Evolutionary conservation across 2,329 filamentous ascomycete genomes (phyloP).

Genomic region (Atkinsonella texensis): DNA sequence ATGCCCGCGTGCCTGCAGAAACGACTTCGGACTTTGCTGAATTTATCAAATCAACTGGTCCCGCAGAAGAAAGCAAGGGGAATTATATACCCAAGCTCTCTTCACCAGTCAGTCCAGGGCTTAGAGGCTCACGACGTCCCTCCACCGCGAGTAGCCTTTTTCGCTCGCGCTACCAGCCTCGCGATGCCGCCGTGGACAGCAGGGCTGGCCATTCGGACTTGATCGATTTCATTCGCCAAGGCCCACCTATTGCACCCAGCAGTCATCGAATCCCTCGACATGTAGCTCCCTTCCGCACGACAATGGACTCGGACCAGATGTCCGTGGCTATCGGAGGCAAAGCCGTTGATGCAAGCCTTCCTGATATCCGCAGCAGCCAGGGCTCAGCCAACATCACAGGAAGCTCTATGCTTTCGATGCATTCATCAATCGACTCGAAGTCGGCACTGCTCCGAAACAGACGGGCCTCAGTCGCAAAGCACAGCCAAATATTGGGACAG

Average conservation of each 20-base stretch:
- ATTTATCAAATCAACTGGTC: conserved; percentile 78
- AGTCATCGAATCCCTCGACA: conserved; percentile 65
- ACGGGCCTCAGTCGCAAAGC: conserved; percentile 11
- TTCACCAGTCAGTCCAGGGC: conserved; percentile 19
- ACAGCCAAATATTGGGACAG: conserved; percentile 31
- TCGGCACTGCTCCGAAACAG: conserved; percentile 51
- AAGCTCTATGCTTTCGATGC: conserved; percentile 40
- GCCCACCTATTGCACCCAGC: conserved; percentile 50
- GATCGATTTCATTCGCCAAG: conserved; percentile 90
- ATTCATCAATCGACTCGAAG: conserved; percentile 63
- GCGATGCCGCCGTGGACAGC: conserved; percentile 52
- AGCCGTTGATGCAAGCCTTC: conserved; percentile 45
- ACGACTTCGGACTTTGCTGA: conserved; percentile 76
- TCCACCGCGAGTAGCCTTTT: conserved; percentile 24
- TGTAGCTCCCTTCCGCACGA: conserved; percentile 75
- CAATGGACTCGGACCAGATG: conserved; percentile 77
- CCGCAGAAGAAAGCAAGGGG: conserved; percentile 34
- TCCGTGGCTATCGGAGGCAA: conserved; percentile 39
- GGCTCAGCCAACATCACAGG: conserved; percentile 46
- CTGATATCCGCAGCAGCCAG: conserved; percentile 43
- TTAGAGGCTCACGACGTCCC: conserved; percentile 26
- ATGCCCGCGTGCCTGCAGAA: conserved; percentile 58
- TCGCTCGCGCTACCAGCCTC: conserved; percentile 52
- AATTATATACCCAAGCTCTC: conserved; percentile 23
- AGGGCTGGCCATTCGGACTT: conserved; percentile 68